Conservation (phyloP, 176 grass and related monocot species). For the Paspalum notatum region DNA sequence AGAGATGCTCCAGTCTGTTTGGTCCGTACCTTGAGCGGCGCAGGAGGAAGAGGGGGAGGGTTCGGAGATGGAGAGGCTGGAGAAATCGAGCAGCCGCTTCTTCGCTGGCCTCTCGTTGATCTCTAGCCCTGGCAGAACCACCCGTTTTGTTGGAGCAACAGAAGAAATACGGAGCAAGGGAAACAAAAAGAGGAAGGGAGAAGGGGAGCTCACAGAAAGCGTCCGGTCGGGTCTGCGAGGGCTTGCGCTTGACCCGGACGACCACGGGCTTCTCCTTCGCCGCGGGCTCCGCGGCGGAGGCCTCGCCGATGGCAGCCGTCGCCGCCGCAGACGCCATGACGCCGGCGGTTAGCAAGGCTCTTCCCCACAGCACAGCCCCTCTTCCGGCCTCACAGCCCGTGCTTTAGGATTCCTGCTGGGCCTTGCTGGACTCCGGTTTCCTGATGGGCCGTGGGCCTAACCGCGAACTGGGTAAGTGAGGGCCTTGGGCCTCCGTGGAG, state of each 20-base stretch:
- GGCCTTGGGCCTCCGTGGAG: no score
- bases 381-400: no score
- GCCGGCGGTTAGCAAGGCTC: not conserved
- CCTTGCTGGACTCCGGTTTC: no score
- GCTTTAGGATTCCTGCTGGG: not conserved
- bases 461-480: no score
- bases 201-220: constrained; percentile 69
- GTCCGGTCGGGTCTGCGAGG: constrained; percentile 58
- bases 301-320: not conserved
- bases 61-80: constrained; percentile 61
- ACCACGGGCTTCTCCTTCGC: constrained; percentile 58
- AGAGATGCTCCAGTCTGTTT: not conserved
- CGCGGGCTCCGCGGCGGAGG: constrained; percentile 18
- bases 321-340: constrained; percentile 27
- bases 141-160: not conserved
- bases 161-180: not conserved
- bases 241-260: constrained; percentile 86
- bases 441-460: no score
- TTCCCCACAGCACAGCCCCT: no score
- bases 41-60: constrained; percentile 2
- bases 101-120: constrained; percentile 86
- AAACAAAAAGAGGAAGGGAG: not conserved
- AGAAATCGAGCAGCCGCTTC: constrained; percentile 71
- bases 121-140: constrained; percentile 60
- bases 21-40: constrained; percentile 37